phyloP scores from a whole-genome alignment of 805 yeast genomes.

The Schizosaccharomyces cryophilus region DNA sequence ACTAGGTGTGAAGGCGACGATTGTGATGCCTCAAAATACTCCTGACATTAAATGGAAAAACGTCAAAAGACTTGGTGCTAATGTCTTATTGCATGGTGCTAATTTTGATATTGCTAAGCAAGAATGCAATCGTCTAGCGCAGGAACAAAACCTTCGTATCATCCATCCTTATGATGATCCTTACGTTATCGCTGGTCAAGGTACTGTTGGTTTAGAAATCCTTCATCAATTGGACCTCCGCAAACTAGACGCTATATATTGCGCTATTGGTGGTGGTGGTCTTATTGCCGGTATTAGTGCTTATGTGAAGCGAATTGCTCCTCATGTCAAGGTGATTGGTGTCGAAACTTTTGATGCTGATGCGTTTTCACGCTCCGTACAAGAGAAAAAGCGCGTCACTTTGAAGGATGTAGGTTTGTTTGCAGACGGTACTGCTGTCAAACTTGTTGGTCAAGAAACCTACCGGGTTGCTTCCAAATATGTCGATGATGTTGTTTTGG shows the following conservation, averaged over 20 bases:
- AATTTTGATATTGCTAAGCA: slow-evolving; percentile 88
- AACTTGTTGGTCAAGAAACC: slow-evolving; percentile 69
- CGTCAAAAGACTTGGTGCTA: slow-evolving; percentile 78
- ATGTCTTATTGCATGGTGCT: slow-evolving; percentile 78
- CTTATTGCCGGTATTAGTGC: slow-evolving; percentile 74
- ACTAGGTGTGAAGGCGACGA: slow-evolving; percentile 75
- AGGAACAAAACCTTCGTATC: slow-evolving; percentile 51
- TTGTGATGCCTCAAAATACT: slow-evolving; percentile 94
- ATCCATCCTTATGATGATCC: slow-evolving; percentile 99
- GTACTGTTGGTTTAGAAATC: slow-evolving; percentile 84
- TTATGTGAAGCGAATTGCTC: slow-evolving; percentile 81
- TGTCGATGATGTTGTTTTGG: slow-evolving; percentile 75
- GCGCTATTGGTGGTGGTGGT: slow-evolving; percentile 96
- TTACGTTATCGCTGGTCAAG: slow-evolving; percentile 94
- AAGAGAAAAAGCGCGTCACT: slow-evolving; percentile 27
- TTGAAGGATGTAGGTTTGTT: slow-evolving; percentile 71
- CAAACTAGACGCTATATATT: slow-evolving; percentile 62
- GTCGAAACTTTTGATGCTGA: slow-evolving; percentile 93
- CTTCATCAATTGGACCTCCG: slow-evolving; percentile 56
- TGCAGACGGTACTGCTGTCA: slow-evolving; percentile 97
- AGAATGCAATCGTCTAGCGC: slow-evolving; percentile 55
- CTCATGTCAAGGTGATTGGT: slow-evolving; percentile 87
- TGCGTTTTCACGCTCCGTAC: slow-evolving; percentile 55
- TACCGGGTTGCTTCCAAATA: slow-evolving; percentile 52
- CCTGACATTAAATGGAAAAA: slow-evolving; percentile 85